Conservation (phyloP, 2,329 filamentous ascomycete species). For the Botrytis medusae region DNA sequence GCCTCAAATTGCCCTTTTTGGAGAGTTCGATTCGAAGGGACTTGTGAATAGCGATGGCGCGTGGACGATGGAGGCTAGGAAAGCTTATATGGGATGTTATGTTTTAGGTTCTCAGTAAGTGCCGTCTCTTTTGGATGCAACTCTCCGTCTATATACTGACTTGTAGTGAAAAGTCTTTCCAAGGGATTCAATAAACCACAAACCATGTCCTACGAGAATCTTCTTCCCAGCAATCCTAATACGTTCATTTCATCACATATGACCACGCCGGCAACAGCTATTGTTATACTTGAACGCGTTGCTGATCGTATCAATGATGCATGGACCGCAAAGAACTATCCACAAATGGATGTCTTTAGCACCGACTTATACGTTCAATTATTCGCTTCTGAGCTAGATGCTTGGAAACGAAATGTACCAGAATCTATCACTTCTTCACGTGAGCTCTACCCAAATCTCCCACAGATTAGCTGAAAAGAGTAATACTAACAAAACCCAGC, state of each 20-base stretch:
- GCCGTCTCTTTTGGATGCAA: neutral
- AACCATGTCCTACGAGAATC: slow-evolving; percentile 31
- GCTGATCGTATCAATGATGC: slow-evolving; percentile 27
- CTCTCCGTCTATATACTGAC: neutral
- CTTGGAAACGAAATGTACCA: slow-evolving; percentile 29
- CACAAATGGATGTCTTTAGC: slow-evolving; percentile 27
- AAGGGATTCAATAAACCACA: slow-evolving; percentile 35
- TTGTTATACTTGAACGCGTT: slow-evolving; percentile 31
- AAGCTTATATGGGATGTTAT: slow-evolving; percentile 38
- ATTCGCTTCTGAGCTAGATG: slow-evolving; percentile 32
- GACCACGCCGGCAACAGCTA: slow-evolving; percentile 3
- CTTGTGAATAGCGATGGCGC: slow-evolving; percentile 26
- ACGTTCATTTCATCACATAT: slow-evolving; percentile 23
- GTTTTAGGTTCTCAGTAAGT: slow-evolving; percentile 36
- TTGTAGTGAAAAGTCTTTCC: slow-evolving; percentile 14
- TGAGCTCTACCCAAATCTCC: slow-evolving; percentile 17
- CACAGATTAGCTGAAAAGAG: no score
- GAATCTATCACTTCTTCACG: slow-evolving; percentile 26
- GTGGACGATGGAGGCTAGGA: slow-evolving; percentile 33
- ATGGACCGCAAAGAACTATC: slow-evolving; percentile 13
- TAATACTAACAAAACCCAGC: slow-evolving; percentile 24
- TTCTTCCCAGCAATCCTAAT: slow-evolving; percentile 25
- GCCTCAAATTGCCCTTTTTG: slow-evolving; percentile 30
- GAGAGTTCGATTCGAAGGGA: slow-evolving; percentile 26
- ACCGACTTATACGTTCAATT: slow-evolving; percentile 34